phyloP scores from a whole-genome alignment of 139 green algal species.

The Chlorella sorokiniana region DNA sequence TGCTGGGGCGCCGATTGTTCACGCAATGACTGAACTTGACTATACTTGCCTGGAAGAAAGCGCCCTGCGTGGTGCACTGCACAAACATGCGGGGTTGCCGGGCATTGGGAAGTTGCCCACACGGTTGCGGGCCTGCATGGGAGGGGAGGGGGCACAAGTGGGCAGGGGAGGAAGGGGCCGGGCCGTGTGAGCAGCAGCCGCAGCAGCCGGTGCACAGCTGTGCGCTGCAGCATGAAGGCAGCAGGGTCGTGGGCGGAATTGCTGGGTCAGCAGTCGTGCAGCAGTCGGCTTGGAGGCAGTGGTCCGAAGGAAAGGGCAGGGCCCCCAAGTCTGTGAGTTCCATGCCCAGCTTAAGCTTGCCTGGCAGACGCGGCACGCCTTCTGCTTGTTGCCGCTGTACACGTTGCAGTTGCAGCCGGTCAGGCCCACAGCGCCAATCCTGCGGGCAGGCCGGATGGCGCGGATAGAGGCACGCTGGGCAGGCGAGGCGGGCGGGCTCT shows the following conservation, averaged over 20 bases:
- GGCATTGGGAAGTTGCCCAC: background rate
- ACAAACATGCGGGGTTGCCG: background rate
- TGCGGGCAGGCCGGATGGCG: background rate
- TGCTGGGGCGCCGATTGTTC: too few relatives aligned
- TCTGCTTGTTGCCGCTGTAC: background rate
- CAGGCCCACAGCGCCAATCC: background rate
- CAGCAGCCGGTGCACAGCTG: too few relatives aligned
- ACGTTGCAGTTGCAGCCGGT: conserved; percentile 24
- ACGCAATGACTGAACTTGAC: too few relatives aligned
- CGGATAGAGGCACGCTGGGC: background rate
- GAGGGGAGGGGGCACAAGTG: background rate
- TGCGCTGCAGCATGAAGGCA: too few relatives aligned
- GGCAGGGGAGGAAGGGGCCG: background rate
- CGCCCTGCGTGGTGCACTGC: conserved; percentile 10
- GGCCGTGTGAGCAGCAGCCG: background rate
- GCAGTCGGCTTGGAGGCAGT: background rate
- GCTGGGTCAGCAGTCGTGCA: too few relatives aligned
- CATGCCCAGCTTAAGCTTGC: background rate
- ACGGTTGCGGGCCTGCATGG: background rate
- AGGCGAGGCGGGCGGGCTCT: background rate
- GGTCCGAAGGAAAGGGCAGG: background rate
- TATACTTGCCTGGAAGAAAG: background rate
- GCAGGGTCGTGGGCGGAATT: too few relatives aligned
- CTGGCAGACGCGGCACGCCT: conserved; percentile 11
- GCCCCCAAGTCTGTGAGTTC: background rate